These are phyloP conservation scores for Cucurbita argyrosperma DNA, from an alignment of 306 rosid species.

Conservation along the genomic window DNA sequence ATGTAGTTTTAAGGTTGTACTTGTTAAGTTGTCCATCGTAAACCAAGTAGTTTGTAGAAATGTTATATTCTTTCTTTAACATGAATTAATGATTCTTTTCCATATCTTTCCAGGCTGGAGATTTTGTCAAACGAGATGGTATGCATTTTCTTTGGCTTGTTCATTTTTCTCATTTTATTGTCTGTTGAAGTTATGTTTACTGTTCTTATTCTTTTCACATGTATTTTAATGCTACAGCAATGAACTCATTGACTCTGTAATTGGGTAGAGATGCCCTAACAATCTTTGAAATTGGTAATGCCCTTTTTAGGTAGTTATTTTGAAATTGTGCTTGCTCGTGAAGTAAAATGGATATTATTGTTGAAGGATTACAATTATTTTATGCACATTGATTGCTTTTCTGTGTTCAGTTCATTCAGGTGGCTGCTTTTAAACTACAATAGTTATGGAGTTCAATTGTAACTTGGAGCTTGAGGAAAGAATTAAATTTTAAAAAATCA, in stretches of 20 bases:
- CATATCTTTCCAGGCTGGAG: constrained; percentile 63
- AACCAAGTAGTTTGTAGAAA: constrained; percentile 16
- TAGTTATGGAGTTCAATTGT: background rate
- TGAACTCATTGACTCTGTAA: background rate
- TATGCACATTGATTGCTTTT: background rate
- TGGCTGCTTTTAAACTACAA: background rate
- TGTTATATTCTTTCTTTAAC: background rate
- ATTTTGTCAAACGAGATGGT: constrained; percentile 81
- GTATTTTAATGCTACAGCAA: background rate
- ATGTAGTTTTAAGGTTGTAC: constrained; percentile 87
- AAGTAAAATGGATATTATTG: background rate
- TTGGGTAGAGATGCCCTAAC: background rate
- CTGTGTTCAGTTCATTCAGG: background rate
- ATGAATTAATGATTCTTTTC: constrained; percentile 18
- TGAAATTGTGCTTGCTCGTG: background rate
- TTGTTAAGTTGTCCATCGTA: constrained; percentile 29
- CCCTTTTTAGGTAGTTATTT: background rate
- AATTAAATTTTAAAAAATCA: background rate
- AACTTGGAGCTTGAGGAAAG: background rate
- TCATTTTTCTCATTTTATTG: background rate
- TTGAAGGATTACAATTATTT: background rate
- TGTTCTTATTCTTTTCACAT: background rate
- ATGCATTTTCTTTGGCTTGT: constrained; percentile 7
- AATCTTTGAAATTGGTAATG: background rate
- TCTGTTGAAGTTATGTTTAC: constrained; percentile 19